phyloP scores from a whole-genome alignment of 139 green algal species.

The Auxenochlorella pyrenoidosa region DNA sequence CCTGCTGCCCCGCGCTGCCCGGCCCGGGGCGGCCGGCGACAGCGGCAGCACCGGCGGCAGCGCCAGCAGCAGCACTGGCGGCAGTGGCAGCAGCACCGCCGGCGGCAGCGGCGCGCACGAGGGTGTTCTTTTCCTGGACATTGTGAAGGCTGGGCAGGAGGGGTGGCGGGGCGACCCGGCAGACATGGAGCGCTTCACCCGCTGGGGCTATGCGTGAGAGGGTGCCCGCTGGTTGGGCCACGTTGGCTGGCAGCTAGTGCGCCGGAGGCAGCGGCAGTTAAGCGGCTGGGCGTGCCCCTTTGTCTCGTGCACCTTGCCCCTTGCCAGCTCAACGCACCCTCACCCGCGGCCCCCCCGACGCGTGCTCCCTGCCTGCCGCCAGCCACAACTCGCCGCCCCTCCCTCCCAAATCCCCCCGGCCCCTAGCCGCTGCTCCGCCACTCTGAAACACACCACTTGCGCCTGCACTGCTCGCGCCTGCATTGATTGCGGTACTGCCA shows the following conservation, averaged over 20 bases:
- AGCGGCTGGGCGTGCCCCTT: no score
- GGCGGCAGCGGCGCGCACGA: neutral
- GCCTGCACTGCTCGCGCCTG: no score
- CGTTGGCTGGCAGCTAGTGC: no score
- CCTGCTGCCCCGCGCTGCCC: neutral
- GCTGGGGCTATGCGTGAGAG: slow-evolving; percentile 35
- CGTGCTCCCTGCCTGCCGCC: no score
- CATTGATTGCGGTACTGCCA: no score
- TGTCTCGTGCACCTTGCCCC: neutral
- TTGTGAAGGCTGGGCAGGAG: slow-evolving; percentile 36
- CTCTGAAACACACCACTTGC: no score
- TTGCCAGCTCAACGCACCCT: no score
- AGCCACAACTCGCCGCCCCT: no score
- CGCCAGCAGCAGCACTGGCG: neutral
- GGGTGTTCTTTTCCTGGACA: slow-evolving; percentile 38
- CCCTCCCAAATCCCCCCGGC: no score
- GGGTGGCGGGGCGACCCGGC: neutral
- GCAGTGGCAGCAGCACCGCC: neutral
- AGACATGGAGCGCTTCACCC: slow-evolving; percentile 16
- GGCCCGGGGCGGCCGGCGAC: neutral
- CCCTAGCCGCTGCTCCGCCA: no score
- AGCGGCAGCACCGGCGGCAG: neutral
- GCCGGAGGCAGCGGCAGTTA: no score
- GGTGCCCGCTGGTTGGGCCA: neutral
- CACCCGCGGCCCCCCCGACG: no score